Evolutionary conservation across 352 stramenopile genomes (phyloP).

Genomic region (Phytophthora macrochlamydospora): DNA sequence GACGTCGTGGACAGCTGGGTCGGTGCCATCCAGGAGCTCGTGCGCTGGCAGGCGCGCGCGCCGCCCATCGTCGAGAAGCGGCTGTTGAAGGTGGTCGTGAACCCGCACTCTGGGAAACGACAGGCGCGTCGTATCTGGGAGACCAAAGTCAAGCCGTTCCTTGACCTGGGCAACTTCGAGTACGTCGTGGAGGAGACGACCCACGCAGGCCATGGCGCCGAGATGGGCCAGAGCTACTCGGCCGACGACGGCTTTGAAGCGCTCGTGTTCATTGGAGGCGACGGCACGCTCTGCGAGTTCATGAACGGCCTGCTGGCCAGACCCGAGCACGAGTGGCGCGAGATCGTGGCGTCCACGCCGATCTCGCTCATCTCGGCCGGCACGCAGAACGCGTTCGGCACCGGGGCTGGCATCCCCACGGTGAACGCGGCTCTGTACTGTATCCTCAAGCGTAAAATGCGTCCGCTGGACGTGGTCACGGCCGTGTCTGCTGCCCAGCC

Average conservation of each 20-base stretch:
- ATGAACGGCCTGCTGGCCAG: conserved; percentile 81
- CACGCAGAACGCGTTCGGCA: conserved; percentile 85
- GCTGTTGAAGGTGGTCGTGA: conserved; percentile 81
- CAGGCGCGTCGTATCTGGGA: conserved; percentile 70
- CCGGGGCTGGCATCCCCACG: conserved; percentile 72
- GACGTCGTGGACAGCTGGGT: conserved; percentile 62
- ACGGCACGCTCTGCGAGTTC: conserved; percentile 82
- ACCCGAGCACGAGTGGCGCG: conserved; percentile 79
- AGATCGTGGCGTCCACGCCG: conserved; percentile 79
- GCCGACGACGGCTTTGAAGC: conserved; percentile 78
- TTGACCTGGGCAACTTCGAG: conserved; percentile 78
- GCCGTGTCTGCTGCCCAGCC: conserved; percentile 57
- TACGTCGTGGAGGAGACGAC: conserved; percentile 80
- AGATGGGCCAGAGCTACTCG: conserved; percentile 80
- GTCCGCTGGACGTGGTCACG: conserved; percentile 80
- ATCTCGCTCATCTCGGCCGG: conserved; percentile 84
- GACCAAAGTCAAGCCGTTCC: conserved; percentile 77
- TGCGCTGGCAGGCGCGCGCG: conserved; percentile 80
- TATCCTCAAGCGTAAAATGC: conserved; percentile 87
- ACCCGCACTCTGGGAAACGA: conserved; percentile 78
- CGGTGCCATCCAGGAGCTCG: conserved; percentile 74
- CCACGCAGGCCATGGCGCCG: conserved; percentile 69
- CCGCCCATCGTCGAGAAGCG: conserved; percentile 73
- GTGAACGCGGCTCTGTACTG: conserved; percentile 73
- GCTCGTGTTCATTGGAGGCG: conserved; percentile 79